Percentiles rank a stretch among this genome's conserved stretches.
Evolutionary conservation across 2,329 filamentous ascomycete genomes (phyloP).

Genomic region (Chrysosphaeria jannelii): DNA sequence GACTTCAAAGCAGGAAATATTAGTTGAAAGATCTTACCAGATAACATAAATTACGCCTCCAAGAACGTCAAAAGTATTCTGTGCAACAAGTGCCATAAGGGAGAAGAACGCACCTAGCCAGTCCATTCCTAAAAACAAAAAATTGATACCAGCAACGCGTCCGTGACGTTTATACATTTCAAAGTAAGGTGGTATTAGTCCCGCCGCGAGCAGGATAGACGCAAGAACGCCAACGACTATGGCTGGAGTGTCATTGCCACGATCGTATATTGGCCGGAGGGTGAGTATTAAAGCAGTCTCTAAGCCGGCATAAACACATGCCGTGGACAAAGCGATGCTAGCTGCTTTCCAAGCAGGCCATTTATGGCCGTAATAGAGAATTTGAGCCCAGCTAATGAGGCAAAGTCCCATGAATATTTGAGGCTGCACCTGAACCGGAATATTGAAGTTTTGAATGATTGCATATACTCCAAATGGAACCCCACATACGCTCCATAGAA

Average conservation of each 20-base stretch:
- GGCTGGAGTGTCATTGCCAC: constrained; percentile 21
- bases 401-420: constrained; percentile 12
- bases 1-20: neutral
- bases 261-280: constrained; percentile 21
- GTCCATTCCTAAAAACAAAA: constrained; percentile 26
- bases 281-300: constrained; percentile 26
- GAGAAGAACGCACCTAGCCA: constrained; percentile 31
- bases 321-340: constrained; percentile 11
- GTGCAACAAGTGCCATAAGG: constrained; percentile 27
- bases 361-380: constrained; percentile 9
- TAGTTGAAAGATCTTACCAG: constrained; percentile 15
- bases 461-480: constrained; percentile 13
- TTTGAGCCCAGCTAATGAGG: constrained; percentile 12
- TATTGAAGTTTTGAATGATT: constrained; percentile 13
- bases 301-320: constrained; percentile 17
- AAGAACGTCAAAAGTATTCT: constrained; percentile 28
- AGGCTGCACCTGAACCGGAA: constrained; percentile 14
- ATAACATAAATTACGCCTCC: constrained; percentile 29
- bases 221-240: constrained; percentile 25
- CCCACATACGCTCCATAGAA: constrained; percentile 25
- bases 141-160: constrained; percentile 29
- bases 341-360: constrained; percentile 17
- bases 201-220: constrained; percentile 21
- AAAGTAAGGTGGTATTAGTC: constrained; percentile 27
- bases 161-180: constrained; percentile 31